Conservation (phyloP, 176 grass and related monocot species). For the Ananas comosus region DNA sequence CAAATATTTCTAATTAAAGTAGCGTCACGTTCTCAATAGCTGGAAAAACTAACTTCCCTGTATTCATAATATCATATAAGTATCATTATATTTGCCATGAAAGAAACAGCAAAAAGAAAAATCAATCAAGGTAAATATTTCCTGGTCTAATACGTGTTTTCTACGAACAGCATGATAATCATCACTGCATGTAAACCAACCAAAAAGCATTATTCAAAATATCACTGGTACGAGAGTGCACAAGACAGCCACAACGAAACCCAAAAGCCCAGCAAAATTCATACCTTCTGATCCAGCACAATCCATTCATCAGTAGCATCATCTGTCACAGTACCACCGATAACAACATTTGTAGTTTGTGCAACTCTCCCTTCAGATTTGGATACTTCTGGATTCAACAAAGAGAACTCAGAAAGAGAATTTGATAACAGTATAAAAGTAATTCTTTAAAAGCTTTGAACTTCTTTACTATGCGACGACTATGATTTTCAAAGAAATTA, state of each 20-base stretch:
- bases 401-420: conserved; percentile 16
- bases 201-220: neutral
- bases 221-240: neutral
- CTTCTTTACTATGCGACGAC: neutral
- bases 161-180: neutral
- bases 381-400: conserved; percentile 61
- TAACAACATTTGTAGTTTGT: conserved; percentile 88
- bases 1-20: too few species aligned
- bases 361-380: conserved; percentile 83
- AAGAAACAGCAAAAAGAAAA: neutral
- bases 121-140: neutral
- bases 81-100: too few species aligned
- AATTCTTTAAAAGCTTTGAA: conserved; percentile 12
- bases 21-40: too few species aligned
- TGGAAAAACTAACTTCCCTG: too few species aligned
- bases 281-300: conserved; percentile 87
- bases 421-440: neutral
- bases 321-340: conserved; percentile 78
- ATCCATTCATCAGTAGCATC: conserved; percentile 91
- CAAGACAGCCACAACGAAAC: neutral
- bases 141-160: neutral
- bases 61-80: too few species aligned
- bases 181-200: neutral
- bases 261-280: neutral
- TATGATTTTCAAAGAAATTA: neutral